Evolutionary conservation across 2,329 filamentous ascomycete genomes (phyloP).

Genomic region (Phoma sp.): DNA sequence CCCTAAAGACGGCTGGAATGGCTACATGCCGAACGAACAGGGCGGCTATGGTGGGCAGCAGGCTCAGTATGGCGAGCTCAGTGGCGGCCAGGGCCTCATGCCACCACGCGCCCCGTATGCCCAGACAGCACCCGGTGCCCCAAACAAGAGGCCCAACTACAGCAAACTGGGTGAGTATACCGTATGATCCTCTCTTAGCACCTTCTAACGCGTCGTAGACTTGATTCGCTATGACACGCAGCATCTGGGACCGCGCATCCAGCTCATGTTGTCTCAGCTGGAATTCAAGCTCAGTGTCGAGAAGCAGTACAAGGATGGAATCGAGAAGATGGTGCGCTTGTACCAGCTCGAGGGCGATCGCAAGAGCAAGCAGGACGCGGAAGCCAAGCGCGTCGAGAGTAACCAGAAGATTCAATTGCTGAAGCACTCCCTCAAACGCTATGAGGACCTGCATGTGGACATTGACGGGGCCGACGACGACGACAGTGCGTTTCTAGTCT

Average conservation of each 20-base stretch:
- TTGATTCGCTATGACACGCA: constrained; percentile 98
- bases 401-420: constrained; percentile 97
- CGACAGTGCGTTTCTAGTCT: constrained; percentile 68
- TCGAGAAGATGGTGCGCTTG: constrained; percentile 98
- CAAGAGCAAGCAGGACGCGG: constrained; percentile 92
- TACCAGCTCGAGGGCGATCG: constrained; percentile 97
- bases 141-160: constrained; percentile 79
- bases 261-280: constrained; percentile 97
- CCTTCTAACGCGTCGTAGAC: constrained; percentile 62
- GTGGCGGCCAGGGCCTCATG: constrained; percentile 75
- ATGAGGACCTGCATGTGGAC: constrained; percentile 96
- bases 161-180: constrained; percentile 82
- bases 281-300: constrained; percentile 99
- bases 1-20: constrained; percentile 70
- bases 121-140: constrained; percentile 70
- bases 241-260: constrained; percentile 93
- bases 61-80: constrained; percentile 62
- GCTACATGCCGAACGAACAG: constrained; percentile 60
- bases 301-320: constrained; percentile 97
- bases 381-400: constrained; percentile 87
- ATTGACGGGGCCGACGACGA: constrained; percentile 77
- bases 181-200: neutral
- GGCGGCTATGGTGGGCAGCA: constrained; percentile 66
- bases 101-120: constrained; percentile 81
- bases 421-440: constrained; percentile 94